Percentiles rank a stretch among this genome's conserved stretches.
These are phyloP conservation scores for Trichomonascus vanleenenianus DNA, from an alignment of 805 yeast species.

Conservation along the genomic window DNA sequence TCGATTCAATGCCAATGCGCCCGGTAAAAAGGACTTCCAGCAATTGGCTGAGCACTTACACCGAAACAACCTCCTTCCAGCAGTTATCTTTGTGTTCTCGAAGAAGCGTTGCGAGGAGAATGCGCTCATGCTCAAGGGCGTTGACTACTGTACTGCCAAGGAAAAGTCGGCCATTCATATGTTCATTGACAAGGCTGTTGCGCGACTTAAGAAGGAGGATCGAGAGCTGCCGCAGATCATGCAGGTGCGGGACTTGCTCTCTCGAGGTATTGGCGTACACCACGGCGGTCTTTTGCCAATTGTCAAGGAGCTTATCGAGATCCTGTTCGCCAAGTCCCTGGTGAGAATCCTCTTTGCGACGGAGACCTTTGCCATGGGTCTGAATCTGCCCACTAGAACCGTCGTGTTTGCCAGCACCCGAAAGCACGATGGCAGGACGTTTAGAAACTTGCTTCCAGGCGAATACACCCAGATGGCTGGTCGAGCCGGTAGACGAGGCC, in stretches of 20 bases:
- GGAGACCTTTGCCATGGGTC: slow-evolving; percentile 98
- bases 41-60: slow-evolving; percentile 64
- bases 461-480: slow-evolving; percentile 99
- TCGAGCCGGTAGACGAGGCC: slow-evolving; percentile 95
- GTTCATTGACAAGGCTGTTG: slow-evolving; percentile 85
- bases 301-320: slow-evolving; percentile 88
- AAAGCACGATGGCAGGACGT: slow-evolving; percentile 83
- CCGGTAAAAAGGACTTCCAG: slow-evolving; percentile 73
- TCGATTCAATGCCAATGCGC: slow-evolving; percentile 39
- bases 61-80: slow-evolving; percentile 70
- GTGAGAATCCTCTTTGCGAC: slow-evolving; percentile 93
- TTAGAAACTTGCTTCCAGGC: slow-evolving; percentile 83
- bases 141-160: slow-evolving; percentile 74
- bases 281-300: slow-evolving; percentile 93
- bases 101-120: slow-evolving; percentile 90
- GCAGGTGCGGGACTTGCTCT: slow-evolving; percentile 69
- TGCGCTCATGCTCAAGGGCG: slow-evolving; percentile 65
- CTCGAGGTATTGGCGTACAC: slow-evolving; percentile 92
- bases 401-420: slow-evolving; percentile 81
- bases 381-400: slow-evolving; percentile 92
- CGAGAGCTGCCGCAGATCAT: slow-evolving; percentile 88
- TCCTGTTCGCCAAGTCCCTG: slow-evolving; percentile 75
- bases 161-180: slow-evolving; percentile 89
- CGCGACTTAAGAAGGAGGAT: slow-evolving; percentile 84
- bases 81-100: slow-evolving; percentile 88